These are phyloP conservation scores for Chlorella variabilis DNA, from an alignment of 163 green algal genomes.

Conservation along the genomic window DNA sequence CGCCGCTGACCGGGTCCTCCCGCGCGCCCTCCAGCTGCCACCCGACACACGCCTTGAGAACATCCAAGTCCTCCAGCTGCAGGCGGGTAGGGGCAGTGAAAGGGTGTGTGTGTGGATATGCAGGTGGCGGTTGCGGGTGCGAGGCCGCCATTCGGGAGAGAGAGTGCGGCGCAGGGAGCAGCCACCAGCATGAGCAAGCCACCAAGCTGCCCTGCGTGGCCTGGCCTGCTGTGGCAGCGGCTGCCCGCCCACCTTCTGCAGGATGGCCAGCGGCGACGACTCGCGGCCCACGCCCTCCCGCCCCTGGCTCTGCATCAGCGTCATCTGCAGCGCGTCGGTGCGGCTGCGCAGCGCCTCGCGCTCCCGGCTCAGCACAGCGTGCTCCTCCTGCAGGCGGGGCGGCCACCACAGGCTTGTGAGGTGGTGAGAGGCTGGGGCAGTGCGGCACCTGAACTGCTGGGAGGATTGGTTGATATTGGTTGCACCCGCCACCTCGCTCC, in stretches of 20 bases:
- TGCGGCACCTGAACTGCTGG: too few species aligned
- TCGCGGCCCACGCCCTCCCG: background rate
- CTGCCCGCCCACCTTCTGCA: slow-evolving; percentile 16
- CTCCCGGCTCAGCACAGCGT: background rate
- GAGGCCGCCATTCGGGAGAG: too few species aligned
- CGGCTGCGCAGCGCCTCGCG: slow-evolving; percentile 12
- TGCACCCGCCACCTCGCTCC: too few species aligned
- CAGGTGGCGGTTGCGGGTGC: too few species aligned
- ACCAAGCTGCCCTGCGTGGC: too few species aligned
- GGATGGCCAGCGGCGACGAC: slow-evolving; percentile 7
- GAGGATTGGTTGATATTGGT: too few species aligned
- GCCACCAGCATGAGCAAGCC: too few species aligned
- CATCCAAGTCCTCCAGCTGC: slow-evolving; percentile 44
- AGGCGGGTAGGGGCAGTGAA: background rate
- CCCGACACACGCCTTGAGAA: slow-evolving; percentile 33
- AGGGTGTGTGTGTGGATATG: too few species aligned
- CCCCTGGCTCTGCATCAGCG: slow-evolving; percentile 33
- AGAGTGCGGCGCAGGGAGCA: too few species aligned
- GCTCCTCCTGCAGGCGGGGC: slow-evolving; percentile 15
- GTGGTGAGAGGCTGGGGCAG: too few species aligned
- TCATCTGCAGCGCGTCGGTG: slow-evolving; percentile 36
- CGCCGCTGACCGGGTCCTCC: background rate
- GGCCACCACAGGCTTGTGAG: too few species aligned
- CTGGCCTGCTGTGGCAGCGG: too few species aligned
- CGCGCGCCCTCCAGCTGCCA: slow-evolving; percentile 41